Evolutionary conservation across 108 stramenopile species (phyloP), one percentile per base, ranked within the genome.

Genomic region (Cylindrotheca closterium): DNA sequence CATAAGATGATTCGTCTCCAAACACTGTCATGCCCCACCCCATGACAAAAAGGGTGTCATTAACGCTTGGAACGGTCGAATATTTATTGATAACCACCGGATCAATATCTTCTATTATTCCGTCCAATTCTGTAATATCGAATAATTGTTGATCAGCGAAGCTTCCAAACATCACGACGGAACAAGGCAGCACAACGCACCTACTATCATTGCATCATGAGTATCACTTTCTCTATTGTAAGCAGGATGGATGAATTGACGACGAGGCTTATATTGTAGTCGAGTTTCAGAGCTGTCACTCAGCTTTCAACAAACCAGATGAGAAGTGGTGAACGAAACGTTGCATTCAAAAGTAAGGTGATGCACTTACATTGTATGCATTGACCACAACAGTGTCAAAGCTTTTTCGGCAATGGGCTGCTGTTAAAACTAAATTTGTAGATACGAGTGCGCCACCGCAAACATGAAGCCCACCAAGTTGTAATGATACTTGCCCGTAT

Each of bases 361-460:
- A n/a, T 24, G 78, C 66, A 27, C 47, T 64, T 24, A 69, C 31
- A 51, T 80, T 67, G 37, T 73, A 65, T 25, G 62, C 52, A 26
- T 78, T 76, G 26, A 86, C 63, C 8, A 68, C 64, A 22, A 73
- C 73, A 19, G 49, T 55, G 31, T 60, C 48, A 23, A 71, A 56
- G 33, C 28, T 54, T 0, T 54, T 56, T n/a, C 27, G 30, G 60
- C 88, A 89, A 66, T 89, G 88, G 0, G 82, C 78, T 25, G 88
- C 88, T 4, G 80, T 84, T 42, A 89, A 52, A n/a, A 89, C 72
- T 30, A 85, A 63, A 62, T 89, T 84, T 7, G 70, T 67, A n/a
- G 88, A 79, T 28, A 89, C 58, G 23, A 89, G 30, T 1, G 71
- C 58, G 1, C 84, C 88, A 3, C 88, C 88, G 42, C 88, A 89